Evolutionary conservation across 768 basidiomycete species (phyloP).

Genomic region (Austroboletus festivus): DNA sequence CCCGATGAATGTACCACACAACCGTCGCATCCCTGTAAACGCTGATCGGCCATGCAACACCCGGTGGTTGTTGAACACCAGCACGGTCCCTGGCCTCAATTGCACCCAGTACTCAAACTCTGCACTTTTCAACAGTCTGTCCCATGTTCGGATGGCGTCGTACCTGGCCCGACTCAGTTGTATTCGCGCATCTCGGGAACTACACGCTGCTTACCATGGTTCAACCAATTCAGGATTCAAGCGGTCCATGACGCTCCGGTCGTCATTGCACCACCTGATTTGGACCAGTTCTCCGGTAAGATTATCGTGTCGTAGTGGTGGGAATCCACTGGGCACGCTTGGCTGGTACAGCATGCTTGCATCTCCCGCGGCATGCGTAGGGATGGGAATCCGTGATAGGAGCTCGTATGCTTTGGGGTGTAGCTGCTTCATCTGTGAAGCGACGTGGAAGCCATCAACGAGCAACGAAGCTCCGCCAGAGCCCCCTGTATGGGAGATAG

Average conservation of each 20-base stretch:
- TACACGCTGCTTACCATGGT: slow-evolving; percentile 50
- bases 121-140: slow-evolving; percentile 65
- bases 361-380: slow-evolving; percentile 90
- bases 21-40: slow-evolving; percentile 81
- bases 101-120: slow-evolving; percentile 94
- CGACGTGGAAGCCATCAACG: slow-evolving; percentile 93
- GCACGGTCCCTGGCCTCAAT: slow-evolving; percentile 77
- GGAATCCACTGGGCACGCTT: slow-evolving; percentile 57
- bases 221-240: slow-evolving; percentile 61
- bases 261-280: slow-evolving; percentile 94
- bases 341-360: slow-evolving; percentile 52
- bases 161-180: slow-evolving; percentile 49
- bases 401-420: slow-evolving; percentile 69
- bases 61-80: slow-evolving; percentile 93
- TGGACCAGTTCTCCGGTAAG: slow-evolving; percentile 60
- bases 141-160: slow-evolving; percentile 76
- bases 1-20: slow-evolving; percentile 96
- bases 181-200: not conserved
- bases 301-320: slow-evolving; percentile 67
- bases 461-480: slow-evolving; percentile 86
- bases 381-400: slow-evolving; percentile 65
- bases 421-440: slow-evolving; percentile 68
- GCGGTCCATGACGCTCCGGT: slow-evolving; percentile 76
- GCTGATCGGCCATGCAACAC: slow-evolving; percentile 93
- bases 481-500: slow-evolving; percentile 82